Evolutionary conservation across 306 rosid species (phyloP), one percentile per base, ranked within the genome.

Genomic region (Casuarina equisetifolia): DNA sequence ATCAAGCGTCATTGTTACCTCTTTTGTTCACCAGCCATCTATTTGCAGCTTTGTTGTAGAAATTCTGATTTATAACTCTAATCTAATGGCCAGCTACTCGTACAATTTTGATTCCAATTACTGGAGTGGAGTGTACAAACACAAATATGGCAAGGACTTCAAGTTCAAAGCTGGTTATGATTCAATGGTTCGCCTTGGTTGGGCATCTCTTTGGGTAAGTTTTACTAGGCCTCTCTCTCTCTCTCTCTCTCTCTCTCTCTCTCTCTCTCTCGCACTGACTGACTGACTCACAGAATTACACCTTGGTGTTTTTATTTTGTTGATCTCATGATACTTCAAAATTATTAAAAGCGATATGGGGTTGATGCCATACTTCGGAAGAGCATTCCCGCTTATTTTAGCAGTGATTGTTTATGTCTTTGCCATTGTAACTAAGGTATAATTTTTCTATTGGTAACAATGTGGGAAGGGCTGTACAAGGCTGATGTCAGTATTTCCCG

Each of bases 151-250:
- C 44, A 85, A 87, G 80, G 97, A 95, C 85, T 89, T 91, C 78
- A 95, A 95, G 83, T 88, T 95, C 69, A 95, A 95, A 91, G 92
- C 96, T 79, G 99, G 99, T 75, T 95, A 95, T 58, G 99, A 95
- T 84, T 86, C 99, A 10, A 97, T 88, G 85, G 97, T 87, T 76
- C 93, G 91, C 82, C 97, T 95, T 79, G 91, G 97, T 74, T 95
- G 99, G 99, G 97, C 99, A 46, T 95, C 99, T 85, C 94, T 95
- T 35, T 95, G 99, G 99, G 99, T 92, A 92, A 82, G 96, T 85
- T 74, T 63, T 63, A 45, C 20, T 20, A 57, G 64, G 19, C 5
- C 5, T 63, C 12, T 9, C 15, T 49, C 53, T 49, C 15, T 49
- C 15, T 15, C 13, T 2, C 53, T 49, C 13, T 15, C 13, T 15